Evolutionary conservation across 2,329 filamentous ascomycete species (phyloP), one percentile per base, ranked within the genome.

Genomic region (Cadophora gregata): DNA sequence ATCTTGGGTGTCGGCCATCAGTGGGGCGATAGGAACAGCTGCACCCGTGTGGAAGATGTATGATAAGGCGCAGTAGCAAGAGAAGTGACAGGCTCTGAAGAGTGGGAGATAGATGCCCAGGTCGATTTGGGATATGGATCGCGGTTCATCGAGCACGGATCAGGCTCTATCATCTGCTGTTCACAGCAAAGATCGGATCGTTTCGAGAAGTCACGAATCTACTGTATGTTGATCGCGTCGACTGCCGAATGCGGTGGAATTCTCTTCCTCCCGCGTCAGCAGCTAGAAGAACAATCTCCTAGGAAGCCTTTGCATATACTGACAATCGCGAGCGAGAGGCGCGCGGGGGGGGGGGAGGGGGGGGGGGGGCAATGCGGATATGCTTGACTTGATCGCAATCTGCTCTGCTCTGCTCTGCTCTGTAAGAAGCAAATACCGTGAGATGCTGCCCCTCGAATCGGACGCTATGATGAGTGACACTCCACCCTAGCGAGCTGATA

Each of bases 1-100:
- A 70, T 72, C 63, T 56, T 71, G 68, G 58, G 53, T 60, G 27
- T 70, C 71, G 56, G 72, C 65, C 72, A 73, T 72, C 47, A 62
- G 65, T 64, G 59, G 58, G 62, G 64, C 45, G 59, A 51, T 51
- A 21, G 19, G 36, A 48, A 21, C 38, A 16, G 47, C 58, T 60
- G 38, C 38, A 47, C 25, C 24, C 6, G 48, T 29, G 6, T 53
- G 24, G 48, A 16, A 29, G 16, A 29, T 31, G 24, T 29, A 31
- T 29, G 27, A 24, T 53, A 27, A n/a, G 16, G 38, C 38, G 24
- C n/a, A 10, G 38, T 45, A 60, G 21, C 38, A 60, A 27, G 36
- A 48, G 16, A 21, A 60, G 33, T 60, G 19, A 25, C 38, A 60
- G 38, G 42, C 58, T 48, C 24, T n/a, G 36, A 53, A n/a, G 56